Conservation (phyloP, 352 stramenopile genomes). For the Bremia lactucae region DNA sequence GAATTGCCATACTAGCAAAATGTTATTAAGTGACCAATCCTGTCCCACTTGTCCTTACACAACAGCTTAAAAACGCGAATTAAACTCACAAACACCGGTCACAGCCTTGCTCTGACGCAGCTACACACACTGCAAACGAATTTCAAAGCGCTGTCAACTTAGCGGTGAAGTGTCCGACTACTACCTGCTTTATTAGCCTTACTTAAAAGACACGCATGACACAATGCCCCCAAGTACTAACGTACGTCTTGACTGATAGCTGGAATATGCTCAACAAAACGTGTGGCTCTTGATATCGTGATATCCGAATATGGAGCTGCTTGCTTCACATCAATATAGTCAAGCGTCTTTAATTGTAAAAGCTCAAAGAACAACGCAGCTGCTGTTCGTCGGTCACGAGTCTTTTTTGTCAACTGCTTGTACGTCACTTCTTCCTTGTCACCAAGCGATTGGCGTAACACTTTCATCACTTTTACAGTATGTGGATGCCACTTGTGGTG, state of each 20-base stretch:
- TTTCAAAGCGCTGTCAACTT: too few species aligned
- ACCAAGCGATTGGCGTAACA: constrained; percentile 62
- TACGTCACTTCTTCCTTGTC: constrained; percentile 79
- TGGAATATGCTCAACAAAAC: constrained; percentile 71
- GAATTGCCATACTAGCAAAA: neutral
- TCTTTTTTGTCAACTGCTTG: constrained; percentile 78
- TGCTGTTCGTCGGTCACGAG: constrained; percentile 78
- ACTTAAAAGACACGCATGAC: constrained; percentile 19
- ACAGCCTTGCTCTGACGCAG: too few species aligned
- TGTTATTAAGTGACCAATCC: too few species aligned
- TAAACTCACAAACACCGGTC: too few species aligned
- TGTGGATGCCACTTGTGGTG: constrained; percentile 97
- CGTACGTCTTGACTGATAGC: constrained; percentile 42
- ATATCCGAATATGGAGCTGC: constrained; percentile 91
- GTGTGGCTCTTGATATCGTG: constrained; percentile 60
- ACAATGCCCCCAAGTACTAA: constrained; percentile 14
- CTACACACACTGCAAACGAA: too few species aligned
- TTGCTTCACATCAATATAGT: constrained; percentile 94
- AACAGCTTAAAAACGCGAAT: too few species aligned
- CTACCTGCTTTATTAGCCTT: constrained; percentile 11
- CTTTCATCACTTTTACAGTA: constrained; percentile 92
- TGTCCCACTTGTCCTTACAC: too few species aligned
- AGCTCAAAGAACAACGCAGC: constrained; percentile 95
- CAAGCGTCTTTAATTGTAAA: constrained; percentile 95
- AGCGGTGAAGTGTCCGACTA: too few species aligned